Conservation (phyloP, 805 yeast species). For the Suhomyces sp. region DNA sequence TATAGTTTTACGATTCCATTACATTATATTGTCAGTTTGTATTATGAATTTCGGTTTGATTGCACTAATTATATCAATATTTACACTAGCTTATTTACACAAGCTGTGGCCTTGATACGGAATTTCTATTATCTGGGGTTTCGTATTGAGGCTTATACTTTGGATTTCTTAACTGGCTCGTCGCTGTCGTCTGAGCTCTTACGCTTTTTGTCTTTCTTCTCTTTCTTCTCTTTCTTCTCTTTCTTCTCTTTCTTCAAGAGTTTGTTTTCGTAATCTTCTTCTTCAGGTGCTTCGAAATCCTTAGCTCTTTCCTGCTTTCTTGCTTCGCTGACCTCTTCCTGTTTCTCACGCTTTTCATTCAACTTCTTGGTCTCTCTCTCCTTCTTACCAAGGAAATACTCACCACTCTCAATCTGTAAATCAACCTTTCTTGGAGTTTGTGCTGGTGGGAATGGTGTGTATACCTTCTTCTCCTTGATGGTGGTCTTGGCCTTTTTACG, state of each 20-base stretch:
- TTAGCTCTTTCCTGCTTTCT: constrained; percentile 69
- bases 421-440: constrained; percentile 97
- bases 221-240: constrained; percentile 24
- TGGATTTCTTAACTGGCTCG: constrained; percentile 3
- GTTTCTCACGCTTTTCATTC: constrained; percentile 75
- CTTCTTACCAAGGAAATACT: constrained; percentile 85
- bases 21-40: neutral
- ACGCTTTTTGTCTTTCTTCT: constrained; percentile 23
- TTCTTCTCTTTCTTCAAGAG: constrained; percentile 27
- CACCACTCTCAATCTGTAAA: constrained; percentile 97
- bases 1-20: too few relatives aligned
- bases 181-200: constrained; percentile 6
- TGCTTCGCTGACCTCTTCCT: constrained; percentile 62
- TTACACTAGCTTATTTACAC: neutral
- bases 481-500: constrained; percentile 80
- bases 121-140: neutral
- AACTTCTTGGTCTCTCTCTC: constrained; percentile 72
- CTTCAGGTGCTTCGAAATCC: constrained; percentile 86
- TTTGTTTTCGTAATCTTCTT: constrained; percentile 51
- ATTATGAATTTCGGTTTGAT: neutral
- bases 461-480: constrained; percentile 66
- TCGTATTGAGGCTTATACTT: neutral
- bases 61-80: neutral
- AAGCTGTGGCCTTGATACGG: neutral
- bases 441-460: constrained; percentile 99